Evolutionary conservation across 2,329 filamentous ascomycete genomes (phyloP).

Genomic region (Hypoxylon sp.): DNA sequence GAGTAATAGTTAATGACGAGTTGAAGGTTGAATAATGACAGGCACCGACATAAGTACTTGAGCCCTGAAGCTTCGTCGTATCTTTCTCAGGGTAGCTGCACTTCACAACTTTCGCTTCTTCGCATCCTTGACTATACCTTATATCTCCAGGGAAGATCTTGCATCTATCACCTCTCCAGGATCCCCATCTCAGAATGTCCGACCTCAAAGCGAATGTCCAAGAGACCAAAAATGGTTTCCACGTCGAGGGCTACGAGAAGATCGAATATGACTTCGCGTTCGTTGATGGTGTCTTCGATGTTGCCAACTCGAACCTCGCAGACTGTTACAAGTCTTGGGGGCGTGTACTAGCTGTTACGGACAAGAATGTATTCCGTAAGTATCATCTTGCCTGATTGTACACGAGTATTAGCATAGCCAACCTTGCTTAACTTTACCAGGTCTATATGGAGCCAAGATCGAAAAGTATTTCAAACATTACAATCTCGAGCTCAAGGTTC

Average conservation of each 20-base stretch:
- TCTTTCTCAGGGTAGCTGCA: background rate
- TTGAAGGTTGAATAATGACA: constrained; percentile 18
- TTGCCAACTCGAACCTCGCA: constrained; percentile 69
- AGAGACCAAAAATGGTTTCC: constrained; percentile 73
- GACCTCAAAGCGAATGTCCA: constrained; percentile 74
- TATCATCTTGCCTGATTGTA: background rate
- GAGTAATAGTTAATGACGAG: constrained; percentile 35
- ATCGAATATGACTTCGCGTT: constrained; percentile 82
- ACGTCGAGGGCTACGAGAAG: constrained; percentile 79
- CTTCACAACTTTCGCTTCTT: constrained; percentile 12
- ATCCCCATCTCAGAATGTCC: constrained; percentile 65
- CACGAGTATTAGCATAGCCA: background rate
- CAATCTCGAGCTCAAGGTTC: constrained; percentile 70
- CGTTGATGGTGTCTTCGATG: constrained; percentile 75
- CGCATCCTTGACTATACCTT: background rate
- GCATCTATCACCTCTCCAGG: background rate
- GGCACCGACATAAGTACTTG: constrained; percentile 18
- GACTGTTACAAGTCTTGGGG: constrained; percentile 74
- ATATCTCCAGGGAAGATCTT: background rate
- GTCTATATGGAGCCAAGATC: constrained; percentile 74
- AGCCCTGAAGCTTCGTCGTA: constrained; percentile 16
- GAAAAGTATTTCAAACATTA: constrained; percentile 75
- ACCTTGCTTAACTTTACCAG: constrained; percentile 43
- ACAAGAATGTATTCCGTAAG: constrained; percentile 71
- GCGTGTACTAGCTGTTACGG: constrained; percentile 75